Conservation (phyloP, 176 grass and related monocot genomes). For the Puya raimondii region DNA sequence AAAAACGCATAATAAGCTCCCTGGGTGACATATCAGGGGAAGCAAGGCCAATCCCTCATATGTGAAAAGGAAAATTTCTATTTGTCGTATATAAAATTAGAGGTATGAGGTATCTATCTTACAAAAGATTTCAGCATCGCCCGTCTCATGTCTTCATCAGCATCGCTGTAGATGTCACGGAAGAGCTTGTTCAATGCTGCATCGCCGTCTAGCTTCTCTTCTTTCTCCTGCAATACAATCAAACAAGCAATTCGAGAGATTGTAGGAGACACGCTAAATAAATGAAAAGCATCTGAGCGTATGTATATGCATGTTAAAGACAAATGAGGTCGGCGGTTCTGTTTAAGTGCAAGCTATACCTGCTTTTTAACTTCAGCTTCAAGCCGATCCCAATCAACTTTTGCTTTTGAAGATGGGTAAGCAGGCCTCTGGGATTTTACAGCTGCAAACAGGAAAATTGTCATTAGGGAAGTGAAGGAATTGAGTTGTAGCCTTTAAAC, state of each 20-base stretch:
- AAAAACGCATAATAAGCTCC: too few species aligned
- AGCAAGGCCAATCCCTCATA: too few species aligned
- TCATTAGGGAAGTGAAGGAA: background rate
- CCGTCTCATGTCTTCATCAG: slow-evolving; percentile 68
- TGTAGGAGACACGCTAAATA: too few species aligned
- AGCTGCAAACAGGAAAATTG: slow-evolving; percentile 24
- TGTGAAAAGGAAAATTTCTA: background rate
- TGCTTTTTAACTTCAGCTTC: slow-evolving; percentile 79
- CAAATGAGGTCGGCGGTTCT: background rate
- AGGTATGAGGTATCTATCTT: slow-evolving; percentile 4
- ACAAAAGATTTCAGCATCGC: slow-evolving; percentile 90
- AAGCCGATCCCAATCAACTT: slow-evolving; percentile 79
- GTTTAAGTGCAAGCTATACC: slow-evolving; percentile 21
- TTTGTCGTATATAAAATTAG: background rate
- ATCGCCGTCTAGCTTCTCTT: slow-evolving; percentile 79
- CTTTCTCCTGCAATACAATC: slow-evolving; percentile 53
- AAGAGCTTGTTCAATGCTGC: slow-evolving; percentile 85
- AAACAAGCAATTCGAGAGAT: background rate
- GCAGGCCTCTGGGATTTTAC: slow-evolving; percentile 33
- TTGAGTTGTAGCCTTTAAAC: too few species aligned
- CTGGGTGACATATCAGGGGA: too few species aligned
- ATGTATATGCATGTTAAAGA: too few species aligned
- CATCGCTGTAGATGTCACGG: slow-evolving; percentile 61
- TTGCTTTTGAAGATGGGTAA: slow-evolving; percentile 71
- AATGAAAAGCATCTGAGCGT: too few species aligned